These are phyloP conservation scores for Coemansia erecta DNA, from an alignment of 192 early-diverging fungal species.

Conservation along the genomic window DNA sequence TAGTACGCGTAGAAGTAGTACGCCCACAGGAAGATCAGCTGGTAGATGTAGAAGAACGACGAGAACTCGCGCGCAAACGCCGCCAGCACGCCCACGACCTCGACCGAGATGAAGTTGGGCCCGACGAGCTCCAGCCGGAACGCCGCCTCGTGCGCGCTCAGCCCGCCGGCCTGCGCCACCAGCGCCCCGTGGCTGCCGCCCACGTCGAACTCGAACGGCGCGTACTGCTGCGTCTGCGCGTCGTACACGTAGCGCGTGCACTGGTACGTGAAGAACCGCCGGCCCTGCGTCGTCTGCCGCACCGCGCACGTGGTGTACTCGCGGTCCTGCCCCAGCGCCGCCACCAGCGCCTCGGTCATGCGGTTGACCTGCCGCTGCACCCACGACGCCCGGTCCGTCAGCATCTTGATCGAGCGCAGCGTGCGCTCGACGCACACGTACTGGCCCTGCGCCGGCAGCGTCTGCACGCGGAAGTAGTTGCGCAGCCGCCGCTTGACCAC, in stretches of 20 bases:
- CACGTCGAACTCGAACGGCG: slow-evolving; percentile 57
- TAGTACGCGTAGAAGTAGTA: slow-evolving; percentile 59
- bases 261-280: slow-evolving; percentile 66
- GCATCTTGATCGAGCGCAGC: slow-evolving; percentile 24
- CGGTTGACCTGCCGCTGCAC: slow-evolving; percentile 33
- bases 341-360: slow-evolving; percentile 8
- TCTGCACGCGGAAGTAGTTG: slow-evolving; percentile 53
- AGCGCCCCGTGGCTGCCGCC: slow-evolving; percentile 54
- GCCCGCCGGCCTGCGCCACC: slow-evolving; percentile 40
- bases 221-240: slow-evolving; percentile 53
- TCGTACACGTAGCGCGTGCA: slow-evolving; percentile 74
- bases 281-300: slow-evolving; percentile 47
- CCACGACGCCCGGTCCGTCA: slow-evolving; percentile 52
- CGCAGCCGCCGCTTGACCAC: slow-evolving; percentile 42
- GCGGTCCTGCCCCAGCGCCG: background rate
- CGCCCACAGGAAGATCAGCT: slow-evolving; percentile 54
- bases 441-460: slow-evolving; percentile 27
- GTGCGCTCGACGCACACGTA: slow-evolving; percentile 49
- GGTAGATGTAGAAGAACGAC: slow-evolving; percentile 59
- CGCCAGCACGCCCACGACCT: slow-evolving; percentile 56
- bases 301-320: slow-evolving; percentile 41
- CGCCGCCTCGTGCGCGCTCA: slow-evolving; percentile 55
- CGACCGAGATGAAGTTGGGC: slow-evolving; percentile 67
- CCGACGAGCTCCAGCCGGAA: slow-evolving; percentile 61
- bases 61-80: slow-evolving; percentile 61